A percentile compares a stretch with the other conserved stretches of the same genome.
These are phyloP conservation scores for Verruconis gallopava DNA, from an alignment of 2,329 filamentous ascomycete species.

Conservation along the genomic window DNA sequence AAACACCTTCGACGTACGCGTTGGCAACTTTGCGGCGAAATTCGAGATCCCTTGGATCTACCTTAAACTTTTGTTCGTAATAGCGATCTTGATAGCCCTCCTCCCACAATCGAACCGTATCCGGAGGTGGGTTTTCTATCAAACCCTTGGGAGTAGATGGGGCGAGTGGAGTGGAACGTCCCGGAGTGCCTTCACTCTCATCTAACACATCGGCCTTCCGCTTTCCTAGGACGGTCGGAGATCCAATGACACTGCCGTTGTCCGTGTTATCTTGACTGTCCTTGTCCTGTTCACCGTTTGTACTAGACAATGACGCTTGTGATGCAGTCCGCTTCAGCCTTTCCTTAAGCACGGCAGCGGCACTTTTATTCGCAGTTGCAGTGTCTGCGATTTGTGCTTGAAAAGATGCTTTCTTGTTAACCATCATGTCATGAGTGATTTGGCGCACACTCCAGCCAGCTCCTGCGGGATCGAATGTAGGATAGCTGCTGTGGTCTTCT, in stretches of 20 bases:
- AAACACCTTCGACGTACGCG: constrained; percentile 87
- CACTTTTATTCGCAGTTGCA: constrained; percentile 83
- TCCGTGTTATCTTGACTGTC: constrained; percentile 2
- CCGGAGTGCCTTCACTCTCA: constrained; percentile 45
- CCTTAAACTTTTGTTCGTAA: constrained; percentile 92
- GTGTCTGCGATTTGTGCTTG: constrained; percentile 35
- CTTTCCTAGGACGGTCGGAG: constrained; percentile 49
- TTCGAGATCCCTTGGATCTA: constrained; percentile 63
- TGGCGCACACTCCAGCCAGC: constrained; percentile 28
- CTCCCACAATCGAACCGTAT: constrained; percentile 87
- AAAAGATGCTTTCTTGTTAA: constrained; percentile 54
- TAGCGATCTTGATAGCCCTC: constrained; percentile 90
- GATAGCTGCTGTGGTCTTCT: constrained; percentile 17
- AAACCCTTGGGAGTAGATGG: constrained; percentile 35
- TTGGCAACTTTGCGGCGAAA: constrained; percentile 83
- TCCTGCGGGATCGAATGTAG: constrained; percentile 24
- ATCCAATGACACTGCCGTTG: constrained; percentile 15
- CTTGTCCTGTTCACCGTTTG: constrained; percentile 16
- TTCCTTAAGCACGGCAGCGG: constrained; percentile 76
- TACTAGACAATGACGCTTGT: constrained; percentile 12
- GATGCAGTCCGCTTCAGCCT: constrained; percentile 45
- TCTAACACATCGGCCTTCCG: constrained; percentile 64
- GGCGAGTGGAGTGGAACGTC: constrained; percentile 42
- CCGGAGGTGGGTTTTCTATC: constrained; percentile 51
- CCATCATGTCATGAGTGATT: constrained; percentile 78